These are phyloP conservation scores for Notholithocarpus densiflorus DNA, from an alignment of 306 rosid genomes.

Conservation along the genomic window DNA sequence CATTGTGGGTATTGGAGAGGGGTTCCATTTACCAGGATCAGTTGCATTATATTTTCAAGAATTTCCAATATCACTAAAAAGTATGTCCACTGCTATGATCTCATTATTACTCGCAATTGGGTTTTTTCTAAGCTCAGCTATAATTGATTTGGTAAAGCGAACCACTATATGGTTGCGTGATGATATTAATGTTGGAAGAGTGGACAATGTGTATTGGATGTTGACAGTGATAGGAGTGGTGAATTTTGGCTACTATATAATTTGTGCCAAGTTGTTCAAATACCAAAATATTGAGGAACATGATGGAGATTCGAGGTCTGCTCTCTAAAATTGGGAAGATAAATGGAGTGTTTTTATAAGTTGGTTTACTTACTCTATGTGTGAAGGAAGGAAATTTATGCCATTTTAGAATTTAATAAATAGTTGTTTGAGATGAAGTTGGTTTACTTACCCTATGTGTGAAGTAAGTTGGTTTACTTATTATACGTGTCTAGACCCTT, in stretches of 20 bases:
- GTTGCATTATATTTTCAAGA: constrained; percentile 19
- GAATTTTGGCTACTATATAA: constrained; percentile 26
- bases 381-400: too few relatives aligned
- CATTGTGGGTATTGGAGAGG: constrained; percentile 17
- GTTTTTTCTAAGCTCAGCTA: constrained; percentile 11
- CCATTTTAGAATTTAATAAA: too few relatives aligned
- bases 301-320: not conserved
- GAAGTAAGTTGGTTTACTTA: too few relatives aligned
- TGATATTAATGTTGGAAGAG: constrained; percentile 24
- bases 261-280: not conserved
- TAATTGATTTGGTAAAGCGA: constrained; percentile 6
- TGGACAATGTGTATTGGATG: constrained; percentile 28
- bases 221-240: constrained; percentile 6
- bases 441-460: too few relatives aligned
- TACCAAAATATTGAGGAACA: not conserved
- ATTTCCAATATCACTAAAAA: constrained; percentile 21
- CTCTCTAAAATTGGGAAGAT: not conserved
- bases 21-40: constrained; percentile 27
- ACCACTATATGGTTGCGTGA: constrained; percentile 22
- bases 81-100: constrained; percentile 31
- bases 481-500: too few relatives aligned
- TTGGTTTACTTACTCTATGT: too few relatives aligned
- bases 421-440: too few relatives aligned
- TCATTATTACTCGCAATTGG: constrained; percentile 29
- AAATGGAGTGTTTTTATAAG: too few relatives aligned